Percentiles rank a stretch among this genome's conserved stretches.
These are phyloP conservation scores for Hyphopichia khmerensis DNA, from an alignment of 1,139 yeast genomes.

Conservation along the genomic window DNA sequence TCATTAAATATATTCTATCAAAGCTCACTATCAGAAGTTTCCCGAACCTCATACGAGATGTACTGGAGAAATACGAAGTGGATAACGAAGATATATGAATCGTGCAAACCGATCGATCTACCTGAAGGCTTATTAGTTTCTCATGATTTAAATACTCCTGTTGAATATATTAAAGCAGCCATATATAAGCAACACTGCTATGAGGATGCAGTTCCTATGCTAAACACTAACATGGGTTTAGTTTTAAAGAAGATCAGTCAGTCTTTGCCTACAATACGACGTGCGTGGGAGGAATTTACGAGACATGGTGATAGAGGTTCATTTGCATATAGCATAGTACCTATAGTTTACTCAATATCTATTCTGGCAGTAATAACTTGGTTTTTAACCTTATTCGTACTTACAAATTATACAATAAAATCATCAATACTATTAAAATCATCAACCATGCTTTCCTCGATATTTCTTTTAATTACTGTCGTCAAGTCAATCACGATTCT, in stretches of 20 bases:
- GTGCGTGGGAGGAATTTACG: constrained; percentile 44
- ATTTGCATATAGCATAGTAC: constrained; percentile 57
- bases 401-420: constrained; percentile 58
- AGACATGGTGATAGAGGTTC: constrained; percentile 33
- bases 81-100: constrained; percentile 25
- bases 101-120: constrained; percentile 31
- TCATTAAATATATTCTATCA: too few species aligned
- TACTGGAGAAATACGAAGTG: constrained; percentile 37
- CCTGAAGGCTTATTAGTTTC: constrained; percentile 38
- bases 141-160: constrained; percentile 18
- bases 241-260: constrained; percentile 23
- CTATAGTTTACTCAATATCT: constrained; percentile 61
- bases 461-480: constrained; percentile 53
- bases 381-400: constrained; percentile 61
- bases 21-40: too few species aligned
- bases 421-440: constrained; percentile 48
- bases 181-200: constrained; percentile 39
- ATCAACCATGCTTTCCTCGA: constrained; percentile 50
- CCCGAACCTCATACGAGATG: constrained; percentile 23
- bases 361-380: constrained; percentile 66
- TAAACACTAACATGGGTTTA: constrained; percentile 40
- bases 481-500: constrained; percentile 45
- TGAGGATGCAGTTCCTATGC: constrained; percentile 37
- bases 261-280: constrained; percentile 38
- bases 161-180: constrained; percentile 22